These are phyloP conservation scores for Bocquillonia castaneifolia DNA, from an alignment of 441 rosid species.

Conservation along the genomic window DNA sequence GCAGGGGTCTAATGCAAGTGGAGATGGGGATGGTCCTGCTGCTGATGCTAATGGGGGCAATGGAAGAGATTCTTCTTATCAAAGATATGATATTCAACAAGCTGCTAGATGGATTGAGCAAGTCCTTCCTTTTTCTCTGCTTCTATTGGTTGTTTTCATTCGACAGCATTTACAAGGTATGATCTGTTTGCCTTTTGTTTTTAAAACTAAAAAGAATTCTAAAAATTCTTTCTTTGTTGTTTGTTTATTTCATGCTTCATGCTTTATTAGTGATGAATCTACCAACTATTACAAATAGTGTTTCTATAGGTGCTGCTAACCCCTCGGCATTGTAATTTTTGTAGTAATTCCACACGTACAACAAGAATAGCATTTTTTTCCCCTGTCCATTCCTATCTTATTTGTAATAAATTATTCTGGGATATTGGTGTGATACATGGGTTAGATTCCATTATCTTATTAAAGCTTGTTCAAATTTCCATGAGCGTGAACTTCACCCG, in stretches of 20 bases:
- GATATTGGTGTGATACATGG: background rate
- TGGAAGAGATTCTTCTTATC: slow-evolving; percentile 62
- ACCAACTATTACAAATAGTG: background rate
- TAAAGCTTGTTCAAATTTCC: background rate
- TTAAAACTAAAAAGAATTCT: background rate
- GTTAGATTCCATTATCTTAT: background rate
- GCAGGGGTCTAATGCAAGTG: slow-evolving; percentile 37
- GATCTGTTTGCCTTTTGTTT: background rate
- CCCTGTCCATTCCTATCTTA: background rate
- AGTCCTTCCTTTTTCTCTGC: slow-evolving; percentile 69
- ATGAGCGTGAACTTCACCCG: background rate
- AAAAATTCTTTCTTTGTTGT: background rate
- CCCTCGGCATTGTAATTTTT: background rate
- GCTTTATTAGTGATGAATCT: background rate
- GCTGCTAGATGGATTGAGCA: slow-evolving; percentile 84
- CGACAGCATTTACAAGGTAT: slow-evolving; percentile 83
- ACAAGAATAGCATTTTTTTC: background rate
- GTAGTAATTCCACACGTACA: background rate
- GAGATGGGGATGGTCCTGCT: slow-evolving; percentile 38
- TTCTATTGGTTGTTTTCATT: slow-evolving; percentile 67
- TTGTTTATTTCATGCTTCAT: background rate
- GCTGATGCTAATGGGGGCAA: slow-evolving; percentile 40
- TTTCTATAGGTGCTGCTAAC: background rate
- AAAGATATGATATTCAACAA: slow-evolving; percentile 78
- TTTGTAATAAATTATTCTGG: background rate